Evolutionary conservation across 345 rosid species (phyloP), one percentile per base, ranked within the genome.

Genomic region (Linum trigynum): DNA sequence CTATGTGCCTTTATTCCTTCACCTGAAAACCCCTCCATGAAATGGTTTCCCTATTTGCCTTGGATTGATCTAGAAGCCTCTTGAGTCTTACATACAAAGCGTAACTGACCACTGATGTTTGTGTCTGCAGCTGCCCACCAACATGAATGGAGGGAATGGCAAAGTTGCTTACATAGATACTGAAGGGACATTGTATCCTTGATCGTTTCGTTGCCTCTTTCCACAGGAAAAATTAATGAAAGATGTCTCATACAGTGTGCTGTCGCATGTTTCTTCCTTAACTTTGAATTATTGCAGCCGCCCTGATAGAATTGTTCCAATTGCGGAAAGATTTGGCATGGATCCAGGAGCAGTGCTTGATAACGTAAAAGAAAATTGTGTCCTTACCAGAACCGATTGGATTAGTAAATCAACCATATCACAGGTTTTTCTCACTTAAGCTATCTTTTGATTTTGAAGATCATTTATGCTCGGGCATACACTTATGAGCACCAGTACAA

Each of bases 281-380:
- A 81, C 83, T 67, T 53, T 0, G 45, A 41, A 32, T 23, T 66
- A 70, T 62, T 80, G 71, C 74, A 86, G 97, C 74, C 97, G 90
- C 3, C 96, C 97, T 65, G 96, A 90, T 78, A 65, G 92, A 40
- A 84, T 94, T 70, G 84, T 90, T 56, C 88, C 90, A 15, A 84
- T 94, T 71, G 97, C 97, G 64, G 97, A 94, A 82, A 88, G 99
- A 80, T 94, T 94, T 81, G 95, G 97, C 77, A 88, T 90, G 99
- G 96, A 92, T 69, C 85, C 91, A 60, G 87, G 86, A 72, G 96
- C 99, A 38, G 99, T 94, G 71, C 96, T 90, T 69, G 99, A 90
- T 79, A 90, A 94, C 73, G 96, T 85, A 77, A 72, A 80, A 51
- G 40, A 63, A 35, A 50, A 65, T 51, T 42, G 60, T 42, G 39